phyloP scores from a whole-genome alignment of 495 filamentous ascomycete genomes.

The Podospora pseudopauciseta region DNA sequence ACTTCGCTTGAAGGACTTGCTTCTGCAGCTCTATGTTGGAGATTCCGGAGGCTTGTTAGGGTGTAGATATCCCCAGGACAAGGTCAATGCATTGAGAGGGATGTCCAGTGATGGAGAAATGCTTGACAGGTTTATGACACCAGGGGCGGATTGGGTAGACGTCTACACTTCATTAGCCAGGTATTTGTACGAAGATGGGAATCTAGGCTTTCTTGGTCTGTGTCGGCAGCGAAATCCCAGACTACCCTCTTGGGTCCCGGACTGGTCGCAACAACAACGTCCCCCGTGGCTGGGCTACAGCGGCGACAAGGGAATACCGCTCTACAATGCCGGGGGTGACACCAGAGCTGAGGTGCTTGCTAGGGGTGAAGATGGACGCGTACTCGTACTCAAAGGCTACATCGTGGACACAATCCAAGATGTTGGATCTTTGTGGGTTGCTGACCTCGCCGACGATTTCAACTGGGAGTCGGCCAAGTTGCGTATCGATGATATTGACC shows the following conservation, averaged over 20 bases:
- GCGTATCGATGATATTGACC: neutral
- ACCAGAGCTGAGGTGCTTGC: neutral
- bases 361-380: neutral
- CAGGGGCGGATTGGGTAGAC: neutral
- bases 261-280: neutral
- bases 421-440: neutral
- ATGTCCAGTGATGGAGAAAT: neutral
- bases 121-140: neutral
- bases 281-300: neutral
- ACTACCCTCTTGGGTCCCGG: neutral
- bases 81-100: neutral
- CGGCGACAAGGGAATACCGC: neutral
- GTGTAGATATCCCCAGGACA: slow-evolving; percentile 2
- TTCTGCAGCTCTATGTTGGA: neutral
- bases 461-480: neutral
- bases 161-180: neutral
- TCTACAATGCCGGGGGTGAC: neutral
- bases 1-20: neutral
- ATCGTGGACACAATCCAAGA: neutral
- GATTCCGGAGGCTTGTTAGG: neutral
- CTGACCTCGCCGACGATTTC: neutral
- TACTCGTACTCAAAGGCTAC: neutral
- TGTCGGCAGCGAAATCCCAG: neutral
- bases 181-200: neutral
- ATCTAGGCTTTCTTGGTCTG: neutral